Base-by-base conservation (phyloP, 2,329 filamentous ascomycete species). In the Cladosporium sp. region DNA sequence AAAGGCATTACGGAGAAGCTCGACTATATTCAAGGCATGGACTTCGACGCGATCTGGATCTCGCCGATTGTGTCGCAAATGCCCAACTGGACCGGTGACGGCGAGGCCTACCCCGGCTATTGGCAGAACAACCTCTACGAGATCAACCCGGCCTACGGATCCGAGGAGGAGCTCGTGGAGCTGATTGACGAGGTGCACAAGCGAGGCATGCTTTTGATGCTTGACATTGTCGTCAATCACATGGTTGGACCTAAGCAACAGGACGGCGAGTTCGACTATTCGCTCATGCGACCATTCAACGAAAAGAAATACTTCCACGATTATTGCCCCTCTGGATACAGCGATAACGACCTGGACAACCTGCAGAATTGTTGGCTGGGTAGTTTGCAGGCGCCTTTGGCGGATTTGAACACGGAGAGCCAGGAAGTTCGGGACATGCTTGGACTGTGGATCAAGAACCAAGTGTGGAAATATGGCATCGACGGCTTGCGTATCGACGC, bases 271-370 rank as follows among this genome's bases (percentile, higher is more conserved):
- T 50, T 59, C 10, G 45, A 59, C 31, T 60, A 56, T 45, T 61
- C 52, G 9, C 53, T 59, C 18, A 69, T 68, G 54, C 62, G 57
- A 9, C 68, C 68, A 16, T 72, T 72, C 58, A 65, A 70, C 54
- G 56, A 61, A 8, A 58, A 62, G 54, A 72, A 72, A 16, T 57
- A 54, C 35, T 58, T 46, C 46, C 81, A 86, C 61, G 31, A 74
- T 1, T 77, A 74, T 58, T 85, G 83, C 64, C 62, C 60, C 2
- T 72, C 79, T 38, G 63, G 84, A 64, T 83, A 81, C 67, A 61
- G 66, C 38, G 65, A 82, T 41, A 22, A 18, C 22, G 49, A 52
- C 11, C 34, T 52, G 7, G 41, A 46, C 4, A 66, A 71, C 55
- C 48, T 66, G 35, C 42, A 53, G 14, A 46, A 53, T 32, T 77